Conservation (phyloP, 106 monocot species). For the Amphibolis antarctica region DNA sequence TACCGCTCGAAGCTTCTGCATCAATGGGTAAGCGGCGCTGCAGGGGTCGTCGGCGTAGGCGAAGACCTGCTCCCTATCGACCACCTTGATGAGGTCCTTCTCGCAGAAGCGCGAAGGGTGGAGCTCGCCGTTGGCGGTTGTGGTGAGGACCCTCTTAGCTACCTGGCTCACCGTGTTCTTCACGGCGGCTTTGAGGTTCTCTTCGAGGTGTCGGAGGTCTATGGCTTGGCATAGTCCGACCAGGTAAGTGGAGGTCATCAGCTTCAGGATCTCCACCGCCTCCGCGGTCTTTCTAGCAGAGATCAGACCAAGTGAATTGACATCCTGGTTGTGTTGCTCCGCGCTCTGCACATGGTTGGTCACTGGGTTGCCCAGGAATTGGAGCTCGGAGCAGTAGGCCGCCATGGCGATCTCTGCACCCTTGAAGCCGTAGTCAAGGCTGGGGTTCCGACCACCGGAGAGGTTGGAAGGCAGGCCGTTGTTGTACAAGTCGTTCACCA, state of each 20-base stretch:
- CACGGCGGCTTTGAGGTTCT: slow-evolving; percentile 64
- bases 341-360: slow-evolving; percentile 99
- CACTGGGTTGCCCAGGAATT: slow-evolving; percentile 87
- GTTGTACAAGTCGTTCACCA: slow-evolving; percentile 93
- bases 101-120: slow-evolving; percentile 87
- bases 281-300: slow-evolving; percentile 90
- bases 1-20: slow-evolving; percentile 20
- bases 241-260: slow-evolving; percentile 81
- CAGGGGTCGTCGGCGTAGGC: slow-evolving; percentile 19
- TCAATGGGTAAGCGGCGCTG: slow-evolving; percentile 17
- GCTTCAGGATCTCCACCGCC: slow-evolving; percentile 82
- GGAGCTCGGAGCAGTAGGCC: slow-evolving; percentile 94
- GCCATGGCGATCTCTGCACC: slow-evolving; percentile 99
- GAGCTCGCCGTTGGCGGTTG: slow-evolving; percentile 55
- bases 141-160: slow-evolving; percentile 56
- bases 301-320: slow-evolving; percentile 92
- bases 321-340: slow-evolving; percentile 99
- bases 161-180: slow-evolving; percentile 64
- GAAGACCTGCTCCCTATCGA: slow-evolving; percentile 51
- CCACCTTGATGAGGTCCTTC: slow-evolving; percentile 66
- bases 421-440: slow-evolving; percentile 96
- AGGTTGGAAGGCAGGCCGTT: slow-evolving; percentile 87
- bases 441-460: slow-evolving; percentile 74
- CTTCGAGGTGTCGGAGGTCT: slow-evolving; percentile 80
- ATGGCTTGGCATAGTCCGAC: slow-evolving; percentile 85